Conservation (phyloP, 2,329 filamentous ascomycete species). For the Ophiosphaerella korrae region DNA sequence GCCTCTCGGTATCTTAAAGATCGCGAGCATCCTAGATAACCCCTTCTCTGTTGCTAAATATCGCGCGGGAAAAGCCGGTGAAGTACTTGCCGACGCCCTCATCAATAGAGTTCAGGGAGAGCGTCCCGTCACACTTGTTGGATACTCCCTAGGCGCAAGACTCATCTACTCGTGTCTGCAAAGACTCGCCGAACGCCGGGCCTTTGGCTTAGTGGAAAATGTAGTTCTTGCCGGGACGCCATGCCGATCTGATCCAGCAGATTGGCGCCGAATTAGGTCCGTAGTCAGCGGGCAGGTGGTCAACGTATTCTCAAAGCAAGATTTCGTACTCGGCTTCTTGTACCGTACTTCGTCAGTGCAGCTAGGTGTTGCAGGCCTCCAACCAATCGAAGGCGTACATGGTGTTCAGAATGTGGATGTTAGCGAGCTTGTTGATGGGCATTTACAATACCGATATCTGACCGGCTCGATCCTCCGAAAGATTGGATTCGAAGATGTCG, state of each 20-base stretch:
- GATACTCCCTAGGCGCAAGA: slow-evolving; percentile 80
- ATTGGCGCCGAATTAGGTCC: slow-evolving; percentile 77
- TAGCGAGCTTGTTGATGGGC: slow-evolving; percentile 56
- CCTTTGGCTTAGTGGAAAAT: slow-evolving; percentile 83
- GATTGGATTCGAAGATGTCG: slow-evolving; percentile 60
- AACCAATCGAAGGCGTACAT: slow-evolving; percentile 70
- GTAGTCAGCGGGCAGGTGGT: slow-evolving; percentile 83
- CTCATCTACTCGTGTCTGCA: slow-evolving; percentile 84
- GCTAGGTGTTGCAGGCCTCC: slow-evolving; percentile 81
- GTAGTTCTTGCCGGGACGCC: slow-evolving; percentile 84
- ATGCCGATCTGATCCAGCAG: slow-evolving; percentile 69
- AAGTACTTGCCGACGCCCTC: slow-evolving; percentile 79
- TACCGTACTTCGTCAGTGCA: slow-evolving; percentile 85
- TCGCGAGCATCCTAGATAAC: slow-evolving; percentile 71
- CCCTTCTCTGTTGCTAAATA: slow-evolving; percentile 79
- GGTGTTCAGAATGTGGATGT: slow-evolving; percentile 67
- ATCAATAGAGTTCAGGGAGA: slow-evolving; percentile 84
- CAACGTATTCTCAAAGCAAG: slow-evolving; percentile 87
- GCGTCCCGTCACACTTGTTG: slow-evolving; percentile 77
- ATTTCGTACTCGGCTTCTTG: slow-evolving; percentile 84
- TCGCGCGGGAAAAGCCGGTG: slow-evolving; percentile 78
- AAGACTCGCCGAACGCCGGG: slow-evolving; percentile 74
- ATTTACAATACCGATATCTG: slow-evolving; percentile 57
- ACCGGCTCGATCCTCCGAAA: slow-evolving; percentile 58
- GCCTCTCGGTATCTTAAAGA: slow-evolving; percentile 55